Conservation (phyloP, 73 alveolate species). For the Paramecium sonneborni region DNA sequence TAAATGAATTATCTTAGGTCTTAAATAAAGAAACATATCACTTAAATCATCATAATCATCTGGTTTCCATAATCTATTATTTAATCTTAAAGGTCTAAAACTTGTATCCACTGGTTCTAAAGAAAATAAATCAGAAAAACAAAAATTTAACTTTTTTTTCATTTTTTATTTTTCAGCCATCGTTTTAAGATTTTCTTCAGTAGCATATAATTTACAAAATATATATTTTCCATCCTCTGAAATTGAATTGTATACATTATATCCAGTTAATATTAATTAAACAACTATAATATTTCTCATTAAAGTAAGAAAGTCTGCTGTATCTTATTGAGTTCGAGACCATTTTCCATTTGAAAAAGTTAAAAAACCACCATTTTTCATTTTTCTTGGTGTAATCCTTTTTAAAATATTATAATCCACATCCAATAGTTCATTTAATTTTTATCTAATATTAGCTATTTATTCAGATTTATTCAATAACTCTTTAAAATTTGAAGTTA, state of each 20-base stretch:
- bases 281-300: background rate
- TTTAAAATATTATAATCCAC: background rate
- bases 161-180: background rate
- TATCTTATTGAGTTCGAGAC: background rate
- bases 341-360: background rate
- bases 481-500: background rate
- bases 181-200: background rate
- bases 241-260: background rate
- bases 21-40: background rate
- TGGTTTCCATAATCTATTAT: constrained; percentile 44
- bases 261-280: background rate
- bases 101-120: constrained; percentile 38
- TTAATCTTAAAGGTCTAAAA: constrained; percentile 16
- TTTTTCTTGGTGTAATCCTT: background rate
- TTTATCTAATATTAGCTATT: background rate
- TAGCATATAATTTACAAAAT: background rate
- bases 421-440: background rate
- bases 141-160: constrained; percentile 25
- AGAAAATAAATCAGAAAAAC: constrained; percentile 32
- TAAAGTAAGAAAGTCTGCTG: constrained; percentile 12
- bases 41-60: background rate
- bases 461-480: background rate
- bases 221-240: constrained; percentile 38
- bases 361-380: background rate
- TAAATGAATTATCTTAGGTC: background rate